Evolutionary conservation across 208 protist genomes (phyloP), one percentile per base, ranked within the genome.

Genomic region (Crithidia acanthocephali): DNA sequence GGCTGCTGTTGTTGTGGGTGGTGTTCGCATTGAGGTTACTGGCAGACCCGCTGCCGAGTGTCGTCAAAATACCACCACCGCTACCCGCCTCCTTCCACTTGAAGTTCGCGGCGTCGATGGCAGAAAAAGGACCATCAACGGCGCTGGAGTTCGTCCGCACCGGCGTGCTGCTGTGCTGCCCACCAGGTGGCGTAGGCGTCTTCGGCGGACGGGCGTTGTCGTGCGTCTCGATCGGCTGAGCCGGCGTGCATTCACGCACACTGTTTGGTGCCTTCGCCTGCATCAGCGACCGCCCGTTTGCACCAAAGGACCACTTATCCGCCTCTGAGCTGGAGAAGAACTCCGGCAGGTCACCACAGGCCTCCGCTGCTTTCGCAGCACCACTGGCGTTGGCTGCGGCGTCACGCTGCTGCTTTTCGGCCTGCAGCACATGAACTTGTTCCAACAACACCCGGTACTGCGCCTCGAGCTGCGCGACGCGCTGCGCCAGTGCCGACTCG

Each of bases 61-160:
- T 11, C 9, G 30, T 45, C 20, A 60, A 16, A 3, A 44, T 60
- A 6, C 55, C 32, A 44, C 45, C 60, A 9, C 40, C 13, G 30
- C 23, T 56, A 33, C 52, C 62, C 53, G 27, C 56, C 28, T 72
- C 66, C 33, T 56, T 72, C 66, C 66, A 55, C 27, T 45, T 55
- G 4, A 22, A 42, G 23, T 62, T 72, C 0, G 45, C 45, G 7
- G 44, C 6, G n/a, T 45, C 55, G 56, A 42, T 15, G 15, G 64
- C 35, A 5, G 37, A 53, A 4, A 15, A 53, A 4, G 23, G 44
- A 11, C 35, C 5, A 40, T 11, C 35, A 5, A 11, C 35, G 35
- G 5, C 11, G 11, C 35, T 11, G 35, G 8, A 40, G 35, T 11
- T 40, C 35, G 35, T n/a, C 9, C 44, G 44, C 44, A 22, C 9